phyloP scores from a whole-genome alignment of 805 yeast species.

The Monosporozyma aerobia region DNA sequence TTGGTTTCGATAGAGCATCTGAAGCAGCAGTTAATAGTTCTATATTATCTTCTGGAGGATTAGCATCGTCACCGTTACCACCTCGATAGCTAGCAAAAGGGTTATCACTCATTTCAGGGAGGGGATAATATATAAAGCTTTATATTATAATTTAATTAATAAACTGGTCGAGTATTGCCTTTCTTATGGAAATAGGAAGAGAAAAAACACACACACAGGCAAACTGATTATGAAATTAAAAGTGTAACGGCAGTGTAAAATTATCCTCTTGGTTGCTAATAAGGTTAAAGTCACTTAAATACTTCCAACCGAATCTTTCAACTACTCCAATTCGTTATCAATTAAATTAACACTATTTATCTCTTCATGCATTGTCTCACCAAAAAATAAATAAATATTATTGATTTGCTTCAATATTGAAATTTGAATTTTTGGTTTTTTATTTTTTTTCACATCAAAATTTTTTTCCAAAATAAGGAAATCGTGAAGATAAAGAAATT shows the following conservation, averaged over 20 bases:
- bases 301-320: not conserved
- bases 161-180: not conserved
- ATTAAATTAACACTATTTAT: not conserved
- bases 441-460: not conserved
- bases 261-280: not conserved
- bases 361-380: not conserved
- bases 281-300: not conserved
- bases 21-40: conserved; percentile 11
- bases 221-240: not conserved
- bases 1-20: conserved; percentile 28
- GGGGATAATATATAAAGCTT: not conserved
- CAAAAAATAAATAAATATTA: not conserved
- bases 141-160: not conserved
- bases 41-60: conserved; percentile 1
- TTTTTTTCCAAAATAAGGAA: not conserved
- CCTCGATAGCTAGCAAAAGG: conserved; percentile 22
- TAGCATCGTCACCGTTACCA: conserved; percentile 1
- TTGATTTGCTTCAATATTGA: not conserved
- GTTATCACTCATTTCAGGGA: conserved; percentile 26
- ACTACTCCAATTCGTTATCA: not conserved
- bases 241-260: not conserved
- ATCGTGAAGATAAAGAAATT: not conserved
- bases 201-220: no score
- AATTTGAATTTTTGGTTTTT: not conserved
- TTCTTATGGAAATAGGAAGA: not conserved